A percentile compares a stretch with the other conserved stretches of the same genome.
These are phyloP conservation scores for Angomonas ambiguus DNA, from an alignment of 208 protist genomes.

Conservation along the genomic window DNA sequence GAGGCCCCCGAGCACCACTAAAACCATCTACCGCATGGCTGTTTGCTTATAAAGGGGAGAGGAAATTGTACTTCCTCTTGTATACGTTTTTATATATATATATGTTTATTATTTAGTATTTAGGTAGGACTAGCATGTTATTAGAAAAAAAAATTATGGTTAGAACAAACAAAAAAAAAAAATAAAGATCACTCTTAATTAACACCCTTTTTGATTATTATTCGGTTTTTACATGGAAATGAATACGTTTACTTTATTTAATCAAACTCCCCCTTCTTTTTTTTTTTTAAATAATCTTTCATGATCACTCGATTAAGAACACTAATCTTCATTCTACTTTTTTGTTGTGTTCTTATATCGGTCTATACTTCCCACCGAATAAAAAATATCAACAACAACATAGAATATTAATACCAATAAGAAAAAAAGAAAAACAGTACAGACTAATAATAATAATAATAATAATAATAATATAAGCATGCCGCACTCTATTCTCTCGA, in stretches of 20 bases:
- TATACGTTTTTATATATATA: conserved; percentile 4
- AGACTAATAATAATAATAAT: no score
- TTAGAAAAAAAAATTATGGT: conserved; percentile 1
- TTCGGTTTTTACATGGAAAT: neutral
- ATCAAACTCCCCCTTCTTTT: neutral
- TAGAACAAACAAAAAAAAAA: neutral
- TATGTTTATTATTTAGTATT: conserved; percentile 4
- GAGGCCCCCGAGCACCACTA: conserved; percentile 49
- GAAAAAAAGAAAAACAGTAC: no score
- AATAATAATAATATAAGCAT: neutral
- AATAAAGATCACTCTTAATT: neutral
- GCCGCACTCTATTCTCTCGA: neutral
- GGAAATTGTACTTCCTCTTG: neutral
- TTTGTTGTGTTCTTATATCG: no score
- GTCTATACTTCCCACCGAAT: no score
- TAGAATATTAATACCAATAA: no score
- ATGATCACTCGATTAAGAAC: neutral
- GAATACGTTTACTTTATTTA: conserved; percentile 10
- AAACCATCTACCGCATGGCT: neutral
- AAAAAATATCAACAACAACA: no score
- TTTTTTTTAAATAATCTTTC: neutral
- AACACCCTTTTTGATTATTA: conserved; percentile 11
- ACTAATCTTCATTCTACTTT: no score
- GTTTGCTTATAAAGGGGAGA: neutral
- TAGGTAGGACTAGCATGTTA: conserved; percentile 1